Base-by-base conservation (phyloP, 306 rosid genomes). In the Fragaria vesca region DNA sequence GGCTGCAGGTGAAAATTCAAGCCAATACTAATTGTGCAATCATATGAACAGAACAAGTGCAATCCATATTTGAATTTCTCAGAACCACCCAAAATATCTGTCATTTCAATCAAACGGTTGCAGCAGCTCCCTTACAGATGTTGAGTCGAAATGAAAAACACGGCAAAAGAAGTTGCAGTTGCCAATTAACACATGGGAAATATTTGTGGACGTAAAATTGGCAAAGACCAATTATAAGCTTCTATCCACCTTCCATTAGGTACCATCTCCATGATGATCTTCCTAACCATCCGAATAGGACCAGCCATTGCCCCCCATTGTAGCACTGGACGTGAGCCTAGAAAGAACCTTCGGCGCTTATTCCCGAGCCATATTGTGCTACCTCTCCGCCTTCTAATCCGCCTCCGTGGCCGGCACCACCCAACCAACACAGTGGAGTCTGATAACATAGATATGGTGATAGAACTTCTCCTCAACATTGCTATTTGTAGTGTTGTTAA, bases 141-240 rank as follows among this genome's bases (percentile, higher is more conserved):
- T 24, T 42, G 21, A 75, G 24, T 57, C 20, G 48, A 69, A 62
- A 48, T 47, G n/a, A 68, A 65, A 66, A 63, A 78, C 60, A 24
- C 55, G 71, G 63, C 38, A 68, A 66, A 79, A 58, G 69, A 73
- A 52, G 42, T 67, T 45, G 51, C 72, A 58, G 40, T 4, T 51
- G 24, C 58, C 71, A 72, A 73, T 93, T 76, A 93, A 84, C 96
- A 93, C 36, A 95, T 88, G 58, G 99, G 97, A 83, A 95, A 93
- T 65, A 91, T 69, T 43, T 91, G 93, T 13, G 97, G 96, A 26
- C 96, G 93, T 73, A 95, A 76, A 78, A 93, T 75, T 18, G 97
- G 93, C 46, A 91, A n/a, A 83, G 93, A 90, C 84, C 91, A 86
- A 83, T 78, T 91, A 71, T 82, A 91, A 76, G 91, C 93, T 63